Conservation (phyloP, 2,329 filamentous ascomycete species). For the Aspergillus awamori region DNA sequence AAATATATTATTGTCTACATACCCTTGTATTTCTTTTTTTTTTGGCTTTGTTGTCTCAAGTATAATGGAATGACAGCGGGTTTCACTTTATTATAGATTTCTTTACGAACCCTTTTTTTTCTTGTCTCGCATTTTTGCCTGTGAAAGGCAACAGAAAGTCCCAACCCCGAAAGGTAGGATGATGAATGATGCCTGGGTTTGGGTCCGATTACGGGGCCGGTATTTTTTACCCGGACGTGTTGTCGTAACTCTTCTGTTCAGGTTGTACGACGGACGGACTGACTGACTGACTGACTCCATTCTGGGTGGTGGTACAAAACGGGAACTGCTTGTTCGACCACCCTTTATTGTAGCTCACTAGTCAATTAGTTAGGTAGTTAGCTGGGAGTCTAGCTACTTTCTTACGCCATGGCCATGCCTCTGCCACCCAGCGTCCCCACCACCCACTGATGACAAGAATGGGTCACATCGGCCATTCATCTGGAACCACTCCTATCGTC, state of each 20-base stretch:
- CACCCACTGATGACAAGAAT: constrained; percentile 16
- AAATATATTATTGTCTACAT: background rate
- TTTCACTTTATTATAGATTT: background rate
- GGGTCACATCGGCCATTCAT: constrained; percentile 3
- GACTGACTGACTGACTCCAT: background rate
- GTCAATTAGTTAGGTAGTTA: background rate
- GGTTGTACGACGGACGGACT: constrained; percentile 1
- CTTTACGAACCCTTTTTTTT: background rate
- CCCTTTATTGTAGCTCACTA: too few relatives aligned
- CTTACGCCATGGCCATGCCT: constrained; percentile 20
- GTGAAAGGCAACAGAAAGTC: background rate
- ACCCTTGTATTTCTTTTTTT: background rate
- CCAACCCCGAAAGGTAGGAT: background rate
- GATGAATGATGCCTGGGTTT: background rate
- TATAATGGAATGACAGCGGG: background rate
- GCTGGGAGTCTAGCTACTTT: constrained; percentile 1
- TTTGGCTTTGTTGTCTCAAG: background rate
- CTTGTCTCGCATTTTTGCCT: background rate
- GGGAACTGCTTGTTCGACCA: constrained; percentile 4
- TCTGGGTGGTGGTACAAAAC: constrained; percentile 6
- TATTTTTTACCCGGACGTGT: background rate
- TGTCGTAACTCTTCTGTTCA: background rate
- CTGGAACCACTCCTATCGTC: background rate
- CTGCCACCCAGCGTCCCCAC: constrained; percentile 16
- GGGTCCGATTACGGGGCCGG: background rate